phyloP scores from a whole-genome alignment of 306 rosid species.

The Trichosanthes cucumerina region DNA sequence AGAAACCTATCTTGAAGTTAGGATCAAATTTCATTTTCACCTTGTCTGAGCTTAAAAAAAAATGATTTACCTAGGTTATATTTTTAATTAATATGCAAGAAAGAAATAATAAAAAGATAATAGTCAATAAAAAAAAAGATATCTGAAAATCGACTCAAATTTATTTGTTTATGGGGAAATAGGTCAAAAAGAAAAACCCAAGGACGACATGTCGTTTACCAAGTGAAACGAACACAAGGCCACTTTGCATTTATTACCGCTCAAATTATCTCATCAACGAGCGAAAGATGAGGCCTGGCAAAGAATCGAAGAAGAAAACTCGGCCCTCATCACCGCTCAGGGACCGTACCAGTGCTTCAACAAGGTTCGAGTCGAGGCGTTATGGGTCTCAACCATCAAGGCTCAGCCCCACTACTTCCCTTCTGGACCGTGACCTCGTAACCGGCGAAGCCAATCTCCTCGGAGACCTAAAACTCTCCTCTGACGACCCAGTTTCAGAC shows the following conservation, averaged over 20 bases:
- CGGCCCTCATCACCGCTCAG: conserved; percentile 45
- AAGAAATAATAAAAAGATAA: too few relatives aligned
- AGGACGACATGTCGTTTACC: conserved; percentile 2
- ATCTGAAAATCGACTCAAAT: background rate
- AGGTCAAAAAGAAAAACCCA: too few relatives aligned
- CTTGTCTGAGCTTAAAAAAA: too few relatives aligned
- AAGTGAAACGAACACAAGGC: background rate
- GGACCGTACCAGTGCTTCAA: conserved; percentile 34
- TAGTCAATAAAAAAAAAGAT: too few relatives aligned
- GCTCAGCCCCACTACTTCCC: conserved; percentile 24
- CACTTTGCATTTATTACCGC: background rate
- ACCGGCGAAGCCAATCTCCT: conserved; percentile 21
- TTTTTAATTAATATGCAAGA: too few relatives aligned
- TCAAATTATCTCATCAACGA: background rate
- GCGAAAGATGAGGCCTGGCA: conserved; percentile 34
- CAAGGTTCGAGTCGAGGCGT: conserved; percentile 15
- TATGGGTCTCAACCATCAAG: conserved; percentile 17
- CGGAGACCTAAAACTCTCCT: conserved; percentile 21
- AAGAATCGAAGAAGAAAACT: conserved; percentile 29
- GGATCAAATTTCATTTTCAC: too few relatives aligned
- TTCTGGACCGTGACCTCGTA: conserved; percentile 21
- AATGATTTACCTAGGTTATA: too few relatives aligned
- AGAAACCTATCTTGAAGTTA: too few relatives aligned
- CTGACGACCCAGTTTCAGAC: conserved; percentile 22
- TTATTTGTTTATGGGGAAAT: too few relatives aligned